Conservation (phyloP, 768 basidiomycete species). For the Auricularia cornea region DNA sequence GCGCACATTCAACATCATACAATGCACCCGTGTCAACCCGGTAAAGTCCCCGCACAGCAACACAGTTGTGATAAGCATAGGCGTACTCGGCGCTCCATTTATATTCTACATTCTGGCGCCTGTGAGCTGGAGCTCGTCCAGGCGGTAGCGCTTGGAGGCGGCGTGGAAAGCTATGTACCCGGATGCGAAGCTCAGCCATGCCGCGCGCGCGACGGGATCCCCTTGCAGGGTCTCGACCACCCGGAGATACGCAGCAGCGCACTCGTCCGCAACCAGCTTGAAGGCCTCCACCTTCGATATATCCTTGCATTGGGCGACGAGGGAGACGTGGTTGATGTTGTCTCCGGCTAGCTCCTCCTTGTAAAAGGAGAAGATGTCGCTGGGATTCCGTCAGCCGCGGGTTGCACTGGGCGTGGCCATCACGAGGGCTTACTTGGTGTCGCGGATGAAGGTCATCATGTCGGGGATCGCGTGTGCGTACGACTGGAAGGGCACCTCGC, state of each 20-base stretch:
- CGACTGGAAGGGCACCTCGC: constrained; percentile 20
- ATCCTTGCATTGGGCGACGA: background rate
- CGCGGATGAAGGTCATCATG: constrained; percentile 24
- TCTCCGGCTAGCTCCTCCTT: background rate
- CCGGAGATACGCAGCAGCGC: background rate
- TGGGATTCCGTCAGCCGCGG: background rate
- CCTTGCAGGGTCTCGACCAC: background rate
- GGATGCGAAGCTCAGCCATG: background rate
- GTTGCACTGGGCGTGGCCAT: constrained; percentile 18
- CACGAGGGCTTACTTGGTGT: constrained; percentile 26
- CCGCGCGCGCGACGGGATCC: background rate
- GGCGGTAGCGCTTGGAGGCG: background rate
- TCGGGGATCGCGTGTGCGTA: constrained; percentile 35
- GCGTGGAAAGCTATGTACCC: background rate
- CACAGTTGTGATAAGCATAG: too few relatives aligned
- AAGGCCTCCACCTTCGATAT: background rate
- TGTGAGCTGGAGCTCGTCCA: background rate
- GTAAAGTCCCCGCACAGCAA: too few relatives aligned
- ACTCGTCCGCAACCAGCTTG: background rate
- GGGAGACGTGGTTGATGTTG: background rate
- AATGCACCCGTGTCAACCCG: too few relatives aligned
- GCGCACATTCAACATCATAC: too few relatives aligned
- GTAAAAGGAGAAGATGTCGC: background rate
- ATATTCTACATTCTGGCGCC: too few relatives aligned
- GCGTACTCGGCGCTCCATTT: too few relatives aligned